Evolutionary conservation across 176 grass and related monocot genomes (phyloP), one percentile per base, ranked within the genome.

Genomic region (Echinochloa phyllopogon): DNA sequence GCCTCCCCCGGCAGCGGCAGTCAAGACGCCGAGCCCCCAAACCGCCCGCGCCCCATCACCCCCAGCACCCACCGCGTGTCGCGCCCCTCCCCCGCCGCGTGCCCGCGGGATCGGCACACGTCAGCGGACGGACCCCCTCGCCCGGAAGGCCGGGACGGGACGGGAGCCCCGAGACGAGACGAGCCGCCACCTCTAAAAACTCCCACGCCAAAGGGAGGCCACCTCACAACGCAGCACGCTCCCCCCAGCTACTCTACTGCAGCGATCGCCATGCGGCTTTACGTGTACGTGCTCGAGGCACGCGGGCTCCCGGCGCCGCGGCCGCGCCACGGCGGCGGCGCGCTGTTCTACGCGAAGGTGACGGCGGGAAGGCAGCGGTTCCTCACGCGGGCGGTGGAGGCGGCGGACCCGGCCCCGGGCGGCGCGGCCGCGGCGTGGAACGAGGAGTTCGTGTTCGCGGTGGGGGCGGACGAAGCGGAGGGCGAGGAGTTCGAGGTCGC

Each of bases 391-490:
- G 84, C 59, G 82, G 84, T 86, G 86, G 84, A 69, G 73, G 57
- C 88, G 68, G 81, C 68, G 87, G 82, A 42, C 47, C 37, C 85
- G n/a, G 70, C 57, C 0, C 53, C 49, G 12, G 65, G 66, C 55
- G 61, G 48, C 79, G 44, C 53, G 6, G 71, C 80, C 21, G 86
- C 87, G 17, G 77, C 73, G n/a, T 98, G 95, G 93, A 90, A 95
- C 78, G 87, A 95, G 81, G 91, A 95, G 91, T 86, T 98, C 85
- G 87, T 80, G 65, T 88, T 98, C 71, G 51, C 25, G 85, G 81
- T 37, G 77, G 91, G 47, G 37, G 76, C 17, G 69, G 78, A 9
- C 24, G 57, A 13, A 21, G 82, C 23, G 23, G 36, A 33, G 23
- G 23, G 33, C 9, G 16, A 57, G 74, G 61, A 40, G 41, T 36